Percentiles rank a stretch among this genome's conserved stretches.
Evolutionary conservation across 345 rosid species (phyloP).

Genomic region (Isatis tinctoria): DNA sequence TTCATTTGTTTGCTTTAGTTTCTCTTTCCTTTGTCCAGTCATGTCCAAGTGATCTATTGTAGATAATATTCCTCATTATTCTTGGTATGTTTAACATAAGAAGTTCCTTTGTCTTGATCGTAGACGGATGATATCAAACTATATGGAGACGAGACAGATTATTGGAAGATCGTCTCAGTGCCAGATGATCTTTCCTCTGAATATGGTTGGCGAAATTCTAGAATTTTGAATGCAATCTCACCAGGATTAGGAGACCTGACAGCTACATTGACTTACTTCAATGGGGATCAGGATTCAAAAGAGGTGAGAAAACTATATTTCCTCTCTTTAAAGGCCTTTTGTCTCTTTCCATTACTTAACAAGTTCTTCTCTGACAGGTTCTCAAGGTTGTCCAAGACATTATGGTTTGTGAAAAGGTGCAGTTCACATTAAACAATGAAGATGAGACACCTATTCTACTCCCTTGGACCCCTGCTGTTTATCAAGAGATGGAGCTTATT

Average conservation of each 20-base stretch:
- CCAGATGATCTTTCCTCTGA: conserved; percentile 46
- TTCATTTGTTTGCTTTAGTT: conserved; percentile 10
- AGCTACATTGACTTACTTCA: conserved; percentile 68
- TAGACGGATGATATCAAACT: conserved; percentile 76
- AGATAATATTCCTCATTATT: conserved; percentile 20
- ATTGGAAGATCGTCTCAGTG: conserved; percentile 49
- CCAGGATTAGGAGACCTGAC: conserved; percentile 65
- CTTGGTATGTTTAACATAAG: conserved; percentile 27
- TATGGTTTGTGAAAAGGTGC: conserved; percentile 71
- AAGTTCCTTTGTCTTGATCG: conserved; percentile 32
- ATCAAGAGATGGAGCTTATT: conserved; percentile 79
- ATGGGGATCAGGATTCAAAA: conserved; percentile 43
- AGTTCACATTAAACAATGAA: conserved; percentile 45
- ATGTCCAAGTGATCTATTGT: conserved; percentile 7
- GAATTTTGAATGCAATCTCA: conserved; percentile 57
- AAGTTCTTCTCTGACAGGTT: conserved; percentile 45
- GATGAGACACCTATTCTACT: conserved; percentile 41
- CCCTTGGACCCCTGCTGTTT: conserved; percentile 79
- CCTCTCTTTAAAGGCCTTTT: not conserved
- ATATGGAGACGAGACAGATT: conserved; percentile 47
- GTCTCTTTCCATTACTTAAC: conserved; percentile 7
- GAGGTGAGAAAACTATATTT: conserved; percentile 45
- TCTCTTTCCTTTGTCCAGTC: conserved; percentile 7
- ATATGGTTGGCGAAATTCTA: conserved; percentile 52
- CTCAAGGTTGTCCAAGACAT: conserved; percentile 72